Evolutionary conservation across 768 basidiomycete genomes (phyloP).

Genomic region (Harrya chromipes): DNA sequence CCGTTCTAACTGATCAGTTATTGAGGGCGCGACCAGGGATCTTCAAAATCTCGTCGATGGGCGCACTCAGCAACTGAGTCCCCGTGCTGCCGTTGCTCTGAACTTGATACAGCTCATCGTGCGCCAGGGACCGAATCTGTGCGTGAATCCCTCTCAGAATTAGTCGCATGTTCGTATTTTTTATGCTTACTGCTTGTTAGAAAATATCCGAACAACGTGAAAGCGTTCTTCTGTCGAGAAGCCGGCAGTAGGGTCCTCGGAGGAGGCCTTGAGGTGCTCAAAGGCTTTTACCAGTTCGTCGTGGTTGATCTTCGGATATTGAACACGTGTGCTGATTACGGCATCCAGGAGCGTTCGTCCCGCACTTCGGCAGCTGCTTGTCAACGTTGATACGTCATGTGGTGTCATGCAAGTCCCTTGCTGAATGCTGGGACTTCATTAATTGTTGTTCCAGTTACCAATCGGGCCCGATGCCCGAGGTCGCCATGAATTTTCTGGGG

Average conservation of each 20-base stretch:
- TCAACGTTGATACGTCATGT: conserved; percentile 48
- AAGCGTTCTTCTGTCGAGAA: conserved; percentile 41
- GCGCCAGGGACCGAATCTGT: conserved; percentile 47
- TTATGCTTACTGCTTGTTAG: conserved; percentile 23
- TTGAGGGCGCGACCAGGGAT: conserved; percentile 16
- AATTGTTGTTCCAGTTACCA: conserved; percentile 22
- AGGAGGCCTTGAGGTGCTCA: conserved; percentile 41
- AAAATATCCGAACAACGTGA: conserved; percentile 43
- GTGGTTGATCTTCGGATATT: not conserved
- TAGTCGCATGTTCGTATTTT: not conserved
- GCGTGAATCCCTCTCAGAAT: conserved; percentile 11
- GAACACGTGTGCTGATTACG: not conserved
- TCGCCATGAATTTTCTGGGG: conserved; percentile 32
- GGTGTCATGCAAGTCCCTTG: conserved; percentile 39
- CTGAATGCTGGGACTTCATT: not conserved
- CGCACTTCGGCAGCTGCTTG: conserved; percentile 35
- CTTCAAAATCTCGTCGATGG: conserved; percentile 27
- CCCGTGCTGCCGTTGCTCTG: conserved; percentile 34
- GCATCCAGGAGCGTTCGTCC: conserved; percentile 45
- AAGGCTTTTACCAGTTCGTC: conserved; percentile 50
- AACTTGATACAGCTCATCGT: conserved; percentile 50
- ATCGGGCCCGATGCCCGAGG: conserved; percentile 21
- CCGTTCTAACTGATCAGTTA: not conserved
- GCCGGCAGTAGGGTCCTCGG: conserved; percentile 27
- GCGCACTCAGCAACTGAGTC: conserved; percentile 19